Conservation (phyloP, 1,139 yeast genomes). For the Dujonia santamariae region DNA sequence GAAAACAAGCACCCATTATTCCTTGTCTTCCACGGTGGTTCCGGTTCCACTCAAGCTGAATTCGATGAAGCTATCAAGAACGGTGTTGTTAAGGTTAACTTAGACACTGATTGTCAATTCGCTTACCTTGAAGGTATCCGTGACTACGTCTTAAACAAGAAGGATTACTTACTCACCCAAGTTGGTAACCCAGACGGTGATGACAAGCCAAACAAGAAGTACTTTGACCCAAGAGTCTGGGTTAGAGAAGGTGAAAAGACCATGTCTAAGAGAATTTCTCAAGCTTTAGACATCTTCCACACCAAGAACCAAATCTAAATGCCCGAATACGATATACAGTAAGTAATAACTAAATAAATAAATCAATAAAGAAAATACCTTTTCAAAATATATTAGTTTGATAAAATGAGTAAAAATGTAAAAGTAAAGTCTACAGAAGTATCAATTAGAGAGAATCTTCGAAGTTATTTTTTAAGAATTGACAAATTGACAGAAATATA, state of each 20-base stretch:
- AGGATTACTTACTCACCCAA: constrained; percentile 83
- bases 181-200: constrained; percentile 99
- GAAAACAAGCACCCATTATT: constrained; percentile 72
- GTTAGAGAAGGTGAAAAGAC: constrained; percentile 99
- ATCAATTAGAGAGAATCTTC: too few relatives aligned
- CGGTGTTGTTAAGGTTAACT: constrained; percentile 99
- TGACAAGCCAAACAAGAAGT: constrained; percentile 98
- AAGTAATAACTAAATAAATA: too few relatives aligned
- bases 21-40: constrained; percentile 99
- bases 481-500: too few relatives aligned
- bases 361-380: too few relatives aligned
- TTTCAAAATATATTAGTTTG: too few relatives aligned
- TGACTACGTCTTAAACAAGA: constrained; percentile 92
- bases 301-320: constrained; percentile 59
- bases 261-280: constrained; percentile 81
- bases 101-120: constrained; percentile 98
- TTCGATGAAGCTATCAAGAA: constrained; percentile 84
- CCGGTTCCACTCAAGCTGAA: constrained; percentile 93
- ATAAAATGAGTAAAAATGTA: too few relatives aligned
- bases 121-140: constrained; percentile 97
- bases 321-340: too few relatives aligned
- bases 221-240: constrained; percentile 99
- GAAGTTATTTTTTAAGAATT: too few relatives aligned
- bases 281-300: constrained; percentile 86
- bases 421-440: too few relatives aligned